Base-by-base conservation (phyloP, 257 asterid genomes). In the Solanum arcanum region DNA sequence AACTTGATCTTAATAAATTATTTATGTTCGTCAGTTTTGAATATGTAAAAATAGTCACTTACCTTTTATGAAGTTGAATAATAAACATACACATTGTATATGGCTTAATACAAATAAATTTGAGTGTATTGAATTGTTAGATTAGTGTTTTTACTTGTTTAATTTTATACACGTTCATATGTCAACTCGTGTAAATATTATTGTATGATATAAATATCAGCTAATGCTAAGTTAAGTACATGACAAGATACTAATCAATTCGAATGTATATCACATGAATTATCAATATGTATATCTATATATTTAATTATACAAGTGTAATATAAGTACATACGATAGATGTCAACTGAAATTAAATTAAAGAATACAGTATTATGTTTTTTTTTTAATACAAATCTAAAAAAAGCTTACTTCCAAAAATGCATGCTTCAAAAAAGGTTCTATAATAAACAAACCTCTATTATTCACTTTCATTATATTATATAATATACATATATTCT, bases 361-460 rank as follows among this genome's bases (percentile, higher is more conserved):
- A 7, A 7, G 12, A 21, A 60, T 3, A 4, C 14, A 1, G 6
- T 21, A 23, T 60, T 23, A 21, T 60, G 13, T 59, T 0, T 56
- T 56, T 56, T 18, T 59, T 56, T 7, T 0, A 33, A 33, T 33
- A 33, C 35, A 56, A 56, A 0, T 23, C 66, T 20, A 20, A 11
- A 56, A 60, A 60, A 60, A 80, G 68, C 74, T 91, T 86, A 83
- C 88, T 92, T 88, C 95, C 92, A 83, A 89, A 91, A 44, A 64
- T 91, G 92, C 93, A 91, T 90, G 92, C 94, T 86, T 90, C 66
- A 87, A 83, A 84, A 81, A 91, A 89, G 88, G 88, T 87, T 89
- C 88, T 78, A 80, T 84, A 82, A 87, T 82, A 90, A 89, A 89
- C 85, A 66, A 84, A 83, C 86, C 90, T 89, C 88, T 76, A 88